A percentile compares a stretch with the other conserved stretches of the same genome.
These are phyloP conservation scores for Geoglossum glabrum DNA, from an alignment of 495 filamentous ascomycete genomes.

Conservation along the genomic window DNA sequence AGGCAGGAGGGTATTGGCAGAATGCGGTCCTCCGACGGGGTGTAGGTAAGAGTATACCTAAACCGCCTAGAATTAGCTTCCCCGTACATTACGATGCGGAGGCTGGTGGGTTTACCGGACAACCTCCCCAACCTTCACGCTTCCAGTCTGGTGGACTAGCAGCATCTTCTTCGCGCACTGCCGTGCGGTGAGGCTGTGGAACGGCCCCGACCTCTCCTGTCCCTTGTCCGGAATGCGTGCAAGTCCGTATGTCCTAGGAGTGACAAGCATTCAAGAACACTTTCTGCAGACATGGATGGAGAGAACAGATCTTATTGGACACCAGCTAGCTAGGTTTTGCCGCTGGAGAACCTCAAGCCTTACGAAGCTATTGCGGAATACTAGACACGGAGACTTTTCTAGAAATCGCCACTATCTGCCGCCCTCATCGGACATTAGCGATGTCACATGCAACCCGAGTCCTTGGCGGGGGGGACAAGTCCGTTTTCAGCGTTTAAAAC, in stretches of 20 bases:
- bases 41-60: conserved; percentile 84
- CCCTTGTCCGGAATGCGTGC: conserved; percentile 12
- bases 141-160: conserved; percentile 70
- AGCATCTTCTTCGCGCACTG: conserved; percentile 39
- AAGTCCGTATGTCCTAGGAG: conserved; percentile 13
- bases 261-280: conserved; percentile 11
- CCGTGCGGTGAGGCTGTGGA: conserved; percentile 1
- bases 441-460: neutral
- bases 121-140: conserved; percentile 81
- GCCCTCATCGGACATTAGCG: neutral
- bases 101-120: conserved; percentile 31
- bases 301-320: neutral
- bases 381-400: neutral
- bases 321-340: neutral
- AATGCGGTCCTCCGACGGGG: conserved; percentile 69
- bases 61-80: conserved; percentile 8
- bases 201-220: neutral
- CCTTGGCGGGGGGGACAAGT: neutral
- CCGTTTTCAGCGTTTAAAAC: no score
- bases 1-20: conserved; percentile 61
- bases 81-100: neutral
- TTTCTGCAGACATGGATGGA: neutral
- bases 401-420: neutral
- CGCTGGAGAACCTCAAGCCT: no score
- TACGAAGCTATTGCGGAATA: neutral